A percentile compares a stretch with the other conserved stretches of the same genome.
Evolutionary conservation across 2,329 filamentous ascomycete species (phyloP).

Genomic region (Cladophialophora carrionii): DNA sequence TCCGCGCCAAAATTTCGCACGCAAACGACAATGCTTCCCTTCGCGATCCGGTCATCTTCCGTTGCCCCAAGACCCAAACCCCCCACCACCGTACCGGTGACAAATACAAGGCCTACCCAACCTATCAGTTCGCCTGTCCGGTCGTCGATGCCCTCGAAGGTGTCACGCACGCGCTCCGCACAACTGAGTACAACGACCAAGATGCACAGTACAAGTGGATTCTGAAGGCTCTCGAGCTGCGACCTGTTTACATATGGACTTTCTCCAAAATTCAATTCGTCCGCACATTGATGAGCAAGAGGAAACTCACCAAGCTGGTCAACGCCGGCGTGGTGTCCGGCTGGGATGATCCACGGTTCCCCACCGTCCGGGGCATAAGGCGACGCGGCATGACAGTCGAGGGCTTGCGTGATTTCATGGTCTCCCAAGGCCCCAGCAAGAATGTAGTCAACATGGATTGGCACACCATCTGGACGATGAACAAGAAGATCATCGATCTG

Average conservation of each 20-base stretch:
- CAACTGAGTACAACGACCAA: constrained; percentile 62
- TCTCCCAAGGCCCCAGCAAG: constrained; percentile 55
- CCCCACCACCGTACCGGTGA: constrained; percentile 66
- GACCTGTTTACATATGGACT: constrained; percentile 55
- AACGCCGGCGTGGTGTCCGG: constrained; percentile 54
- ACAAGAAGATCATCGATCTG: constrained; percentile 85
- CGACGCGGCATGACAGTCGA: constrained; percentile 55
- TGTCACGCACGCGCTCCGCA: constrained; percentile 67
- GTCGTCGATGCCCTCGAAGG: constrained; percentile 66
- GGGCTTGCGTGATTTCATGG: constrained; percentile 55
- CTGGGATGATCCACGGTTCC: constrained; percentile 58
- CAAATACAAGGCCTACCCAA: constrained; percentile 69
- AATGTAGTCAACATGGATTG: constrained; percentile 56
- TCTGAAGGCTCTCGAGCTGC: constrained; percentile 52
- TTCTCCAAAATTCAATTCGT: constrained; percentile 59
- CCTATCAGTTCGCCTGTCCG: constrained; percentile 68
- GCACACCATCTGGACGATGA: constrained; percentile 58
- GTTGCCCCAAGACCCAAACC: constrained; percentile 69
- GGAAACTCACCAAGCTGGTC: constrained; percentile 57
- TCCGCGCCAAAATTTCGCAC: constrained; percentile 89
- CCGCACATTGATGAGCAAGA: constrained; percentile 55
- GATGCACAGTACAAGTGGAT: constrained; percentile 59
- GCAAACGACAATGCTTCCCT: constrained; percentile 94
- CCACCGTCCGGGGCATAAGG: constrained; percentile 56
- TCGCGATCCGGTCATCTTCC: constrained; percentile 95